Evolutionary conservation across 129 eudicot genomes (phyloP), one percentile per base, ranked within the genome.

Genomic region (Pseudognaphalium luteoalbum): DNA sequence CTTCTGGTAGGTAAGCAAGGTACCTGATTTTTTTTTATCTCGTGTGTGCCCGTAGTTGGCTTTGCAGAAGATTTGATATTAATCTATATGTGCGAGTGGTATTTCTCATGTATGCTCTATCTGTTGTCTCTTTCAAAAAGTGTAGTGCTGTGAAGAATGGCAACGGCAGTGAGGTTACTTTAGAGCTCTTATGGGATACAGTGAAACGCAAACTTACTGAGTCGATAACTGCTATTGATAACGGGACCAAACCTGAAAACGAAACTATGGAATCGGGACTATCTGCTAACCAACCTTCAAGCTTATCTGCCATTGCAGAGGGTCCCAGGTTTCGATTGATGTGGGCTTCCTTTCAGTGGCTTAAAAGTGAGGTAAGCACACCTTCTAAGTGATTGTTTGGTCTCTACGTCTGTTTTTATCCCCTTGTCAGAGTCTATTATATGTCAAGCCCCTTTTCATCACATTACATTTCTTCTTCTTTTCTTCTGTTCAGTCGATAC

Each of bases 1-100:
- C 76, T 84, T 84, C 90, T 81, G 98, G 96, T 88, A 93, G 98
- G 97, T 93, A 93, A 90, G 97, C 85, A 88, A 85, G 87, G 92
- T 85, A 77, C 82, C 75, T 79, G 71, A 75, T 44, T 76, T 37
- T 60, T 60, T 76, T 76, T 77, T 70, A 32, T 71, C 64, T 74
- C 56, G 65, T 76, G 80, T 76, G 50, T 44, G 17, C 17, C 52
- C 17, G 1, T 47, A 3, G 54, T 47, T 47, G 54, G 54, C 17
- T 47, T 47, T 47, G n/a, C 17, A 47, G 17, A 57, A 20, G 62
- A 57, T 57, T 16, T 63, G 63, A 63, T 73, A 56, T 29, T n/a
- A 34, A 33, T 62, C 67, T 59, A 7, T n/a, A 32, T 30, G 29
- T 58, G 54, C 2, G 20, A 61, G 20, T 51, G n/a, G 41, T 37